phyloP scores from a whole-genome alignment of 148 eudicot species.

The Linanthus parryae region DNA sequence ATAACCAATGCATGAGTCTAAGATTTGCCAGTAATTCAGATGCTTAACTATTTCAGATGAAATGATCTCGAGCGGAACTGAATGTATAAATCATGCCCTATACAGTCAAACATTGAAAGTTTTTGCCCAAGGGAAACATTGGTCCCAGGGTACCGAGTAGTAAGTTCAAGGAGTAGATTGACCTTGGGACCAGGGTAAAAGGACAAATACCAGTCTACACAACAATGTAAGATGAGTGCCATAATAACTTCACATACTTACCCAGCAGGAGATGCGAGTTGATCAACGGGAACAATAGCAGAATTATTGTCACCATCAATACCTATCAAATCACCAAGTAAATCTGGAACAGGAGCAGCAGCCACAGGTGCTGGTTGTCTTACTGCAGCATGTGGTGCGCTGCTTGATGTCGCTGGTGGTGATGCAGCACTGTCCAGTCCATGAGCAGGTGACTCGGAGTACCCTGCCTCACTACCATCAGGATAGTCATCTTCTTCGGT shows the following conservation, averaged over 20 bases:
- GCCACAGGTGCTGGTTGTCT: conserved; percentile 47
- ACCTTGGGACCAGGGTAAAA: too few species aligned
- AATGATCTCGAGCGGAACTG: too few species aligned
- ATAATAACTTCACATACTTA: conserved; percentile 29
- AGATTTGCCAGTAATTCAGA: too few species aligned
- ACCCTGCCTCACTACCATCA: conserved; percentile 70
- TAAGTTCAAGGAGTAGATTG: too few species aligned
- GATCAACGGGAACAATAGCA: conserved; percentile 68
- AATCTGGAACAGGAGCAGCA: conserved; percentile 84
- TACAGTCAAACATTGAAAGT: too few species aligned
- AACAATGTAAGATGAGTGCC: too few species aligned
- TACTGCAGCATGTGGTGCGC: conserved; percentile 30
- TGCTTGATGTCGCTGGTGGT: conserved; percentile 58
- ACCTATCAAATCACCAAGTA: conserved; percentile 87
- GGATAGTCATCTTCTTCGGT: conserved; percentile 88
- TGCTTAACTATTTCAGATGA: too few species aligned
- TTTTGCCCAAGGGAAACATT: too few species aligned
- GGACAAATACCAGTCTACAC: too few species aligned
- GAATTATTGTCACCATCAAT: conserved; percentile 40
- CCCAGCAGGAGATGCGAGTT: conserved; percentile 59
- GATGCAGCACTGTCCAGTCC: conserved; percentile 47
- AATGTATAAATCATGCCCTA: too few species aligned
- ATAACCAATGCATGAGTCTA: too few species aligned
- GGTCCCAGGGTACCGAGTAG: too few species aligned
- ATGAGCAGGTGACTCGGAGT: conserved; percentile 64